Percentiles rank a stretch among this genome's conserved stretches.
Evolutionary conservation across 306 rosid genomes (phyloP).

Genomic region (Gastrolobium bilobum): DNA sequence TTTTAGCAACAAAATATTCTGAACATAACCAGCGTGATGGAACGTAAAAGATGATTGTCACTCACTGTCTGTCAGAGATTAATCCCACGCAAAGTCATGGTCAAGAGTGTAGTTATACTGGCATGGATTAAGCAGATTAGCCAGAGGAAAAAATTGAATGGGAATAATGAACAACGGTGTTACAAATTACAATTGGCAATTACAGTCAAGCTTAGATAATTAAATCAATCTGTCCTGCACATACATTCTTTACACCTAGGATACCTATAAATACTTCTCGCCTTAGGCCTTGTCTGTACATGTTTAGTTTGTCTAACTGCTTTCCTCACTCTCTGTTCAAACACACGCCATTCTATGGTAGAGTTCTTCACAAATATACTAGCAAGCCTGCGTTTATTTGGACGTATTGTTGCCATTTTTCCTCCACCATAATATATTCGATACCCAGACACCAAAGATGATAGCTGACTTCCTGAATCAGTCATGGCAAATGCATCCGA

Average conservation of each 20-base stretch:
- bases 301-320: constrained; percentile 98
- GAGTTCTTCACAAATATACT: constrained; percentile 76
- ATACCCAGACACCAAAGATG: constrained; percentile 90
- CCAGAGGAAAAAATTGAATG: constrained; percentile 6
- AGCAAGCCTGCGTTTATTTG: constrained; percentile 94
- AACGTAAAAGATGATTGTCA: neutral
- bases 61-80: neutral
- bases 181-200: constrained; percentile 42
- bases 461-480: constrained; percentile 95
- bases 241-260: constrained; percentile 95
- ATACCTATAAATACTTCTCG: constrained; percentile 91
- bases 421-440: constrained; percentile 96
- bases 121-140: constrained; percentile 13
- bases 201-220: constrained; percentile 32
- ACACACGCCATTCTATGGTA: constrained; percentile 91
- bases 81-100: constrained; percentile 26
- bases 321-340: constrained; percentile 93
- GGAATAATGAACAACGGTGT: constrained; percentile 47
- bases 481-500: constrained; percentile 98
- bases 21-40: neutral
- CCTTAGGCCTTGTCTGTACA: constrained; percentile 86
- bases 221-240: constrained; percentile 71
- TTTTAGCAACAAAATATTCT: constrained; percentile 11
- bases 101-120: neutral
- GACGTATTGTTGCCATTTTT: constrained; percentile 92